phyloP scores from a whole-genome alignment of 179 eudicot species.

The Drosera spatulata region DNA sequence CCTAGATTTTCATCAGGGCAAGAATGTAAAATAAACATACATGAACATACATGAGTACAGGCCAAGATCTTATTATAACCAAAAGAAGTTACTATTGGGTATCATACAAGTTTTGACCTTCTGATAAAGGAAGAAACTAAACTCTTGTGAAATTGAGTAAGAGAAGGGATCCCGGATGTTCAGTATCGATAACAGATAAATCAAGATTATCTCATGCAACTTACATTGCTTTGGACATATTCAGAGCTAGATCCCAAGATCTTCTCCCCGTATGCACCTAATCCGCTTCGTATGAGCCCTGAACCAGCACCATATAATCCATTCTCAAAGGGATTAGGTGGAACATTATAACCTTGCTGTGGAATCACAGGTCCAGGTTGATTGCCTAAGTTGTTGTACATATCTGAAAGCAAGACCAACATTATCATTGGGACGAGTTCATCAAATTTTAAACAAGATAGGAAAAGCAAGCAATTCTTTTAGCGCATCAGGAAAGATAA shows the following conservation, averaged over 20 bases:
- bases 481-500: neutral
- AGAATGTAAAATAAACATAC: too few relatives aligned
- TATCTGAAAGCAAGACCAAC: neutral
- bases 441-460: neutral
- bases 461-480: neutral
- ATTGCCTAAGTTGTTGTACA: slow-evolving; percentile 1
- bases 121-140: too few relatives aligned
- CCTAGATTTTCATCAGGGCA: too few relatives aligned
- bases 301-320: slow-evolving; percentile 65
- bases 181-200: too few relatives aligned
- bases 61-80: too few relatives aligned
- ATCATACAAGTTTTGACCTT: too few relatives aligned
- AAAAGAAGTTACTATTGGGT: too few relatives aligned
- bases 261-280: slow-evolving; percentile 87
- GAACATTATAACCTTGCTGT: slow-evolving; percentile 28
- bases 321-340: slow-evolving; percentile 63
- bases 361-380: slow-evolving; percentile 1
- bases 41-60: too few relatives aligned
- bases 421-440: neutral
- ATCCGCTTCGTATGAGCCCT: slow-evolving; percentile 68
- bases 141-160: too few relatives aligned
- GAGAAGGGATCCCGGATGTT: too few relatives aligned
- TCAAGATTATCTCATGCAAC: slow-evolving; percentile 7
- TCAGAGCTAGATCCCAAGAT: slow-evolving; percentile 82
- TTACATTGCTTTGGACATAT: slow-evolving; percentile 84